Base-by-base conservation (phyloP, 108 stramenopile species). In the Cyclostephanos tholiformis region DNA sequence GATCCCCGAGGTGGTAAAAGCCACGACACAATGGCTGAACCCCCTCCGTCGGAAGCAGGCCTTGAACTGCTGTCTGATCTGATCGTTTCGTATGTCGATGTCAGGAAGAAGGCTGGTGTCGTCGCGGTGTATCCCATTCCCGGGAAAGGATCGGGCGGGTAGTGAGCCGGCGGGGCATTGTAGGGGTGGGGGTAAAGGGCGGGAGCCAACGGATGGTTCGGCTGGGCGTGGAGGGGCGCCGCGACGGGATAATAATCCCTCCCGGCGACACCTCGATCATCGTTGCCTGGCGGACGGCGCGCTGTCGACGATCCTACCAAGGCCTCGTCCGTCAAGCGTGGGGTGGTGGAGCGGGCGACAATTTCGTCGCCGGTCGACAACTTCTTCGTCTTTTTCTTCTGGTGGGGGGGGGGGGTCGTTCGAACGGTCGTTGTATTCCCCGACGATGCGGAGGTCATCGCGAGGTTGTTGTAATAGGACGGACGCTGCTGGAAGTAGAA, bases 31-130 rank as follows among this genome's bases (percentile, higher is more conserved):
- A 56, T 95, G 94, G 49, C 88, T 71, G 69, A 95, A 95, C 0
- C 94, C 94, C 25, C 69, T 74, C 22, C 94, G 84, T 7, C 88
- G 69, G 52, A 95, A 86, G 67, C 94, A 95, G 46, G 94, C 94
- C 55, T 76, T 84, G 52, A 89, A 74, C 36, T 89, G 88, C 52
- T 83, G 86, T 16, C 89, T 63, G 48, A 95, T 79, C 69, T 95
- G 94, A 77, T 95, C 94, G 56, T 95, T 91, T 11, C 91, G 89
- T 77, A 95, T 89, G 41, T 93, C 85, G 69, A 95, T 89, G 67
- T 95, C 91, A 26, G 80, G 59, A 75, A 75, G 41, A 82, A 82
- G 9, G 74, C 32, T 2, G 80, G 70, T 6, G 62, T 22, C 11
- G 56, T 16, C 58, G 66, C 46, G 16, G 56, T 73, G 23, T 52